phyloP scores from a whole-genome alignment of 2,329 filamentous ascomycete genomes.

The Colletotrichum sp. region DNA sequence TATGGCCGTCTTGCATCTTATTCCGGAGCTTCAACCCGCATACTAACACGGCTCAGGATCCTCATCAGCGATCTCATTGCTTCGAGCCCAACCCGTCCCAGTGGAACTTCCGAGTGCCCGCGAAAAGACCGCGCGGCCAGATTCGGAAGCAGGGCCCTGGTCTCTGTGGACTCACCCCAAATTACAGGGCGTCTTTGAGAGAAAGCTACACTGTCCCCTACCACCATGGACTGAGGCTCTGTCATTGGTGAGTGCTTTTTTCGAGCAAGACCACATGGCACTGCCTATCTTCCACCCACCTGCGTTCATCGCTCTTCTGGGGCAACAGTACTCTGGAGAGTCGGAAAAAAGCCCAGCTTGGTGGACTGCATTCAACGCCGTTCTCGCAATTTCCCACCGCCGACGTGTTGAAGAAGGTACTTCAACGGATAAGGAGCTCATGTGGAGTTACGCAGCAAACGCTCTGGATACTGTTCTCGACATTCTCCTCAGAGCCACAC shows the following conservation, averaged over 20 bases:
- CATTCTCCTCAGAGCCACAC: background rate
- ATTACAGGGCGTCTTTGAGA: conserved; percentile 10
- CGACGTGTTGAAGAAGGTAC: background rate
- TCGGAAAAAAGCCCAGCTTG: background rate
- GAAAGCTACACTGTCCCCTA: background rate
- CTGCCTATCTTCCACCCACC: background rate
- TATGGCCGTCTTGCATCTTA: background rate
- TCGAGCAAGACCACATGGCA: background rate
- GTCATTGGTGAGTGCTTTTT: background rate
- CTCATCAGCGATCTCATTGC: background rate
- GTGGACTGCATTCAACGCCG: background rate
- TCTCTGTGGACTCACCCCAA: background rate
- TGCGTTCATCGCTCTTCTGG: background rate
- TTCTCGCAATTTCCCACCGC: accelerated
- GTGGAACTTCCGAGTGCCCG: background rate
- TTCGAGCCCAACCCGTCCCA: background rate
- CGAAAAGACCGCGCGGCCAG: background rate
- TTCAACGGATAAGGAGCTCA: background rate
- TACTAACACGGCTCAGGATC: background rate
- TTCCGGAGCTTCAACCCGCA: background rate
- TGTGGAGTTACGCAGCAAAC: background rate
- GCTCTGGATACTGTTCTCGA: background rate
- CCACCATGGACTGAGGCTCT: background rate
- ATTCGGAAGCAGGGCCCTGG: background rate
- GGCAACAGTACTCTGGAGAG: background rate